Evolutionary conservation across 805 yeast genomes (phyloP).

Genomic region (Myxozyma kluyveri): DNA sequence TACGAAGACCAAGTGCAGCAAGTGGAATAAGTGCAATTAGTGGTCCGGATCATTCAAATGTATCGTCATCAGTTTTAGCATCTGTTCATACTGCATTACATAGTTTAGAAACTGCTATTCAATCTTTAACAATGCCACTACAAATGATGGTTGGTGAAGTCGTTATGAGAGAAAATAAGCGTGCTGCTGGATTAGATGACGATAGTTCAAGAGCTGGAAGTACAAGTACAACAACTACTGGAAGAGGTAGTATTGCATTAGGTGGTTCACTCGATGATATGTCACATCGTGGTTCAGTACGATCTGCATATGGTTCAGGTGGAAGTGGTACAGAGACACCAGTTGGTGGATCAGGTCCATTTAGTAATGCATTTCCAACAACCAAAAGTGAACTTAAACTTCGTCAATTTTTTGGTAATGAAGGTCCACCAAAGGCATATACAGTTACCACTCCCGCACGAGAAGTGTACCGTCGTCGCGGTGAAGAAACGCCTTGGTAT

Average conservation of each 20-base stretch:
- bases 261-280: not conserved
- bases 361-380: constrained; percentile 2
- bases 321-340: not conserved
- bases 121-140: constrained; percentile 10
- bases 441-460: constrained; percentile 2
- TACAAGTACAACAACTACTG: not conserved
- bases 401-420: constrained; percentile 19
- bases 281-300: not conserved
- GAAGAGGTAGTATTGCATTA: not conserved
- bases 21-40: not conserved
- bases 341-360: no score
- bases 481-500: constrained; percentile 47
- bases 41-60: not conserved
- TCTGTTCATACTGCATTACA: not conserved
- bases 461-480: constrained; percentile 3
- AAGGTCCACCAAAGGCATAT: constrained; percentile 16
- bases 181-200: constrained; percentile 3
- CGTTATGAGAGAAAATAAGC: constrained; percentile 7
- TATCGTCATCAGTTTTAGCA: not conserved
- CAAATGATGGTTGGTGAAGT: constrained; percentile 28
- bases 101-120: constrained; percentile 18
- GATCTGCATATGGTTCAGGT: not conserved
- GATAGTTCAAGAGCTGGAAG: not conserved
- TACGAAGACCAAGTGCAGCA: not conserved
- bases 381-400: constrained; percentile 22